These are phyloP conservation scores for Kodamaea leandrae DNA, from an alignment of 805 yeast species.

Conservation along the genomic window DNA sequence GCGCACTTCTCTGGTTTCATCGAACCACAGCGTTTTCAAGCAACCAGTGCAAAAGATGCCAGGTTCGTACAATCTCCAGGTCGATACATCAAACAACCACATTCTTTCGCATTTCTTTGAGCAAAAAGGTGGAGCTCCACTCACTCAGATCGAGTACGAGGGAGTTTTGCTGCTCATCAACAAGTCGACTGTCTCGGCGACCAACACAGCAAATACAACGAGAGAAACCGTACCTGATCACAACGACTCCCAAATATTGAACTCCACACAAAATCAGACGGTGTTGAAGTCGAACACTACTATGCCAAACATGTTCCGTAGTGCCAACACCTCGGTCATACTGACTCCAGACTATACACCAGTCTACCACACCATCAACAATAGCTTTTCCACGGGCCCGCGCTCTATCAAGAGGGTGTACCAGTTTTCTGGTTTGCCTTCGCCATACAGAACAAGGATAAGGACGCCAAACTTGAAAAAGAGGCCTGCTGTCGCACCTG, in stretches of 20 bases:
- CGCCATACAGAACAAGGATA: constrained; percentile 42
- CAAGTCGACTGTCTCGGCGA: constrained; percentile 4
- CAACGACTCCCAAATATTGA: constrained; percentile 11
- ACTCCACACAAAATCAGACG: constrained; percentile 30
- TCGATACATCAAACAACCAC: constrained; percentile 41
- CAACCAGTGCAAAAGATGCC: constrained; percentile 10
- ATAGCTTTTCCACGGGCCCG: constrained; percentile 14
- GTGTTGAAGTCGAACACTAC: constrained; percentile 19
- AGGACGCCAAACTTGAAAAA: constrained; percentile 27
- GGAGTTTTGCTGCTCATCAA: constrained; percentile 54
- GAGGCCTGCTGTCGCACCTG: constrained; percentile 1
- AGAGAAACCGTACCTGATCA: neutral
- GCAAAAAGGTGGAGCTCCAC: constrained; percentile 71
- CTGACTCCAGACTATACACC: constrained; percentile 40
- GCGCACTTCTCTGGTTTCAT: constrained; percentile 1
- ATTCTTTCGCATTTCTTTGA: constrained; percentile 66
- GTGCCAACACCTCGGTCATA: constrained; percentile 17
- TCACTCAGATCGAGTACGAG: constrained; percentile 72
- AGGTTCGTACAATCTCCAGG: constrained; percentile 11
- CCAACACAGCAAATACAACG: constrained; percentile 1
- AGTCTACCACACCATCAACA: constrained; percentile 29
- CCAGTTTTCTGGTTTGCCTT: constrained; percentile 45
- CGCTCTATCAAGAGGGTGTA: constrained; percentile 42
- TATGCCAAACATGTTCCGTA: constrained; percentile 8
- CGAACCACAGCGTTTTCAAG: constrained; percentile 1